Percentiles rank a stretch among this genome's conserved stretches.
These are phyloP conservation scores for Ustilago trichophora DNA, from an alignment of 1,284 basidiomycete genomes.

Conservation along the genomic window DNA sequence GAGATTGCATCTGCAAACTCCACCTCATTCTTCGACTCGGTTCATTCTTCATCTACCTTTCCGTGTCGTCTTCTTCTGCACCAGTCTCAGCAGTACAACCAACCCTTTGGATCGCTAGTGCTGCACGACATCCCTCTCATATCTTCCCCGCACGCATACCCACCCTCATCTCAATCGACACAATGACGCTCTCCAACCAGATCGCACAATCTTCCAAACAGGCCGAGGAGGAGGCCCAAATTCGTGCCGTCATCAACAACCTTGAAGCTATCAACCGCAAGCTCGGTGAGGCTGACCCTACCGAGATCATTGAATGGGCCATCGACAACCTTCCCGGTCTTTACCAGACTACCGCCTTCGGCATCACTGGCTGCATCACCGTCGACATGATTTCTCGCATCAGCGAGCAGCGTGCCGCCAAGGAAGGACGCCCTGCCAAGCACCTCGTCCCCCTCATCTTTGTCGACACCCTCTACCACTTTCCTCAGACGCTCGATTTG, in stretches of 20 bases:
- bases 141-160: too few species aligned
- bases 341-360: slow-evolving; percentile 66
- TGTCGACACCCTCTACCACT: slow-evolving; percentile 92
- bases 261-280: slow-evolving; percentile 61
- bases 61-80: too few species aligned
- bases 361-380: slow-evolving; percentile 65
- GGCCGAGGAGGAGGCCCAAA: slow-evolving; percentile 43
- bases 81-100: too few species aligned
- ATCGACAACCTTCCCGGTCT: slow-evolving; percentile 65
- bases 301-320: slow-evolving; percentile 63
- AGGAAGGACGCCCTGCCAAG: slow-evolving; percentile 24
- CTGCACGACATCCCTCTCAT: too few species aligned
- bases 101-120: too few species aligned
- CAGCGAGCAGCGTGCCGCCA: slow-evolving; percentile 50
- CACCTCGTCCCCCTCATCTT: slow-evolving; percentile 67
- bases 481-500: slow-evolving; percentile 88
- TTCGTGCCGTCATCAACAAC: slow-evolving; percentile 45
- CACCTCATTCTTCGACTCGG: too few species aligned
- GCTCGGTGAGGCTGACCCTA: slow-evolving; percentile 57
- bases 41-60: too few species aligned
- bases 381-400: slow-evolving; percentile 63
- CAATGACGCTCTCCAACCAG: slow-evolving; percentile 28
- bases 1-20: too few species aligned
- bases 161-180: not conserved
- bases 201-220: slow-evolving; percentile 43